Evolutionary conservation across 1,284 basidiomycete species (phyloP), one percentile per base, ranked within the genome.

Genomic region (Puccinia triticina): DNA sequence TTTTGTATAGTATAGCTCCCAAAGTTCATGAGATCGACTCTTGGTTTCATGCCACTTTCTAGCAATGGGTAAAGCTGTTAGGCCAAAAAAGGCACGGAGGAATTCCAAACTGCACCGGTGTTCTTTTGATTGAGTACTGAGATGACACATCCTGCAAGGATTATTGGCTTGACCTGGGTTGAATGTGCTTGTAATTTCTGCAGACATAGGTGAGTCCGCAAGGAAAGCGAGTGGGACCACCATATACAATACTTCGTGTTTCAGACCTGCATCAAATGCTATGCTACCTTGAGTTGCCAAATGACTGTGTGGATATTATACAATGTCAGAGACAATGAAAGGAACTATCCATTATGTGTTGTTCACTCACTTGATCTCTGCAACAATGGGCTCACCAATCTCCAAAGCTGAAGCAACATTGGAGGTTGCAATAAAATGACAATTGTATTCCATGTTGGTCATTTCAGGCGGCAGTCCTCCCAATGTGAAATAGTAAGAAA

Each of bases 61-160:
- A 29, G 46, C 8, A 1, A 5, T 12, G 1, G 69, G 69, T 12
- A 48, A 7, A 0, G 16, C 11, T 2, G 69, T 43, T 10, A 48
- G n/a, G 0, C 69, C 69, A 72, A 72, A 72, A 18, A 72, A 72
- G 0, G 46, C 14, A 50, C 46, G 1, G 12, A 72, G 2, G 26
- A 48, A 72, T 26, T 32, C 29, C 26, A 72, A 18, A 16, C 23
- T 5, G 43, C 48, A 32, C 18, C n/a, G 23, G 10, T 29, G 2
- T 34, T 53, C 69, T 50, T 5, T 26, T 2, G 40, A 7, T 8
- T n/a, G 3, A 8, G 32, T 37, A 18, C n/a, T 4, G 5, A 72
- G 29, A 50, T 72, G 69, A 46, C 43, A 72, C 1, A 72, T 26
- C 1, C 46, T n/a, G n/a, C 69, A 72, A 32, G 69, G 69, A n/a